phyloP scores from a whole-genome alignment of 2,329 filamentous ascomycete genomes.

The Erysiphe pulchra region DNA sequence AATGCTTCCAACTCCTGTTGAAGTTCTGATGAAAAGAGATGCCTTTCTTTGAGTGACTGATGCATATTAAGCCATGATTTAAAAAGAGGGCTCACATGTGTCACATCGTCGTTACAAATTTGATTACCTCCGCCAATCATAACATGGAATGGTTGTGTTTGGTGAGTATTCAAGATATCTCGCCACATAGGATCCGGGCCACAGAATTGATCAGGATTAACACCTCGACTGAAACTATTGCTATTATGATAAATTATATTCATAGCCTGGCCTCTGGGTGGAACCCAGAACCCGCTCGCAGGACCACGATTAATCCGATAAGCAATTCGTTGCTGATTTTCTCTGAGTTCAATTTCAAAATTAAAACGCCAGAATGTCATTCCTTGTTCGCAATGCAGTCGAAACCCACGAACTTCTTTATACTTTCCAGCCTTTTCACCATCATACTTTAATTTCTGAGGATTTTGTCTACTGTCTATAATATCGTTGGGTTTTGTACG shows the following conservation, averaged over 20 bases:
- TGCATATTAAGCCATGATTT: slow-evolving; percentile 62
- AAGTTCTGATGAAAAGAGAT: slow-evolving; percentile 56
- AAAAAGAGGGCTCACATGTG: slow-evolving; percentile 50
- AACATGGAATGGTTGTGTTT: slow-evolving; percentile 79
- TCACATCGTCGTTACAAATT: slow-evolving; percentile 78
- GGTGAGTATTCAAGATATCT: slow-evolving; percentile 79
- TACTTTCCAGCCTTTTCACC: slow-evolving; percentile 63
- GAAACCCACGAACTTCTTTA: slow-evolving; percentile 58
- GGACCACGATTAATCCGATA: slow-evolving; percentile 91
- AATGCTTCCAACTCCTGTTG: slow-evolving; percentile 72
- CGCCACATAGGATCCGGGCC: slow-evolving; percentile 94
- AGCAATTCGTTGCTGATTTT: slow-evolving; percentile 60
- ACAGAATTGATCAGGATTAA: slow-evolving; percentile 55
- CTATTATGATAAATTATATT: slow-evolving; percentile 98
- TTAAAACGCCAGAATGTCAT: slow-evolving; percentile 96
- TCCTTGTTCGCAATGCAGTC: slow-evolving; percentile 63
- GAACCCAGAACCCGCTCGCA: slow-evolving; percentile 82
- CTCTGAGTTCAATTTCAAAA: slow-evolving; percentile 64
- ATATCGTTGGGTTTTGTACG: slow-evolving; percentile 26
- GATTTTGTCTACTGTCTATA: slow-evolving; percentile 25
- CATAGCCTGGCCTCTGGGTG: slow-evolving; percentile 62
- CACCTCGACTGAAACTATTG: slow-evolving; percentile 74
- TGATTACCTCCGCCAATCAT: slow-evolving; percentile 97
- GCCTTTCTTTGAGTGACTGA: slow-evolving; percentile 54
- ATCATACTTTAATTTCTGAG: slow-evolving; percentile 30